These are phyloP conservation scores for Tinospora cordifolia DNA, from an alignment of 164 flowering plant species.

Conservation along the genomic window DNA sequence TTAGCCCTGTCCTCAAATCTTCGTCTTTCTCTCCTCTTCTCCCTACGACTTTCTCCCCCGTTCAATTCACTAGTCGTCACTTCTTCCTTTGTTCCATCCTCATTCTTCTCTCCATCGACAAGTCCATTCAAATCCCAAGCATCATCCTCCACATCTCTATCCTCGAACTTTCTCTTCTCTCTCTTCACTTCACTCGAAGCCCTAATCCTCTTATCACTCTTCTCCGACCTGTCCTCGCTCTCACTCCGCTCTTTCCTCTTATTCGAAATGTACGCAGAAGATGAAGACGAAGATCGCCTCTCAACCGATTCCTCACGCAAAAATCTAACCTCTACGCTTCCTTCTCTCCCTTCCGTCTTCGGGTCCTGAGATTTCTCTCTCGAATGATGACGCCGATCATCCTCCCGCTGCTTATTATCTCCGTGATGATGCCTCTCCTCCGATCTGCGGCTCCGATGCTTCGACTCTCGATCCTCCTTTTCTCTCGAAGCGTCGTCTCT, in stretches of 20 bases:
- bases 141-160: conserved; percentile 10
- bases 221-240: conserved; percentile 38
- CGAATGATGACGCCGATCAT: conserved; percentile 17
- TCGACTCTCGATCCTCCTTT: conserved; percentile 15
- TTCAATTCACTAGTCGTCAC: conserved; percentile 4
- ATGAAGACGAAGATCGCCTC: conserved; percentile 6
- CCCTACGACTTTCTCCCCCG: conserved; percentile 8
- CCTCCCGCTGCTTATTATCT: conserved; percentile 18
- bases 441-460: conserved; percentile 22
- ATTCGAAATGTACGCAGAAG: conserved; percentile 11
- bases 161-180: conserved; percentile 33
- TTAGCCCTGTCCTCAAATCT: conserved; percentile 31
- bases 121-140: conserved; percentile 17
- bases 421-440: background rate
- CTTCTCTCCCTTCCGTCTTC: conserved; percentile 21
- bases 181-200: conserved; percentile 31
- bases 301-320: conserved; percentile 20
- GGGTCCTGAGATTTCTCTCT: conserved; percentile 26
- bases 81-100: conserved; percentile 11
- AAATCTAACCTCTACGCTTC: conserved; percentile 24
- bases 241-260: conserved; percentile 65
- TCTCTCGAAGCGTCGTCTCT: background rate
- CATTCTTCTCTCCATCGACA: conserved; percentile 9
- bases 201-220: conserved; percentile 40
- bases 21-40: conserved; percentile 28